Conservation (phyloP, 2,329 filamentous ascomycete genomes). For the Aspergillus hortae region DNA sequence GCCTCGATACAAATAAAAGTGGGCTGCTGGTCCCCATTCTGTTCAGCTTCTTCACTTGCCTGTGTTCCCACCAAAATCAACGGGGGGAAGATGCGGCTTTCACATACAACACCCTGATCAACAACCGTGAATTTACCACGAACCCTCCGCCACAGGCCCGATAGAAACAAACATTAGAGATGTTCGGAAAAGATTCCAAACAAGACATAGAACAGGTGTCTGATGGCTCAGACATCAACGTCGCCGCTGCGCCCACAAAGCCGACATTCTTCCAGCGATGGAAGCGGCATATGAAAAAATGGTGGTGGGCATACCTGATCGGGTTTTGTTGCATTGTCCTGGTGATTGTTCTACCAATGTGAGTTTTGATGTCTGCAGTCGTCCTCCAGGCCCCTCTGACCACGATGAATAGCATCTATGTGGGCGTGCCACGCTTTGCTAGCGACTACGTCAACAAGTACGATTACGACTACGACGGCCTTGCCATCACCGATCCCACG, state of each 20-base stretch:
- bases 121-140: background rate
- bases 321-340: slow-evolving; percentile 17
- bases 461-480: slow-evolving; percentile 17
- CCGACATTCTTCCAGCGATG: slow-evolving; percentile 19
- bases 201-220: slow-evolving; percentile 11
- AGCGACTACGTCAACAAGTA: slow-evolving; percentile 23
- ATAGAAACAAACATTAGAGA: background rate
- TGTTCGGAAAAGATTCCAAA: slow-evolving; percentile 17
- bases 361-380: background rate
- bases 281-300: slow-evolving; percentile 21
- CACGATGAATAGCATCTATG: slow-evolving; percentile 13
- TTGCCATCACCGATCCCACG: slow-evolving; percentile 22
- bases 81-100: too few relatives aligned
- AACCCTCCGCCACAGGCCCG: background rate
- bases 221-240: slow-evolving; percentile 8
- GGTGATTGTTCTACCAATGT: slow-evolving; percentile 20
- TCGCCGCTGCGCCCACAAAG: slow-evolving; percentile 5
- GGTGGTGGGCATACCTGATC: slow-evolving; percentile 26
- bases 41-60: background rate
- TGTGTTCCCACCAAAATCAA: background rate
- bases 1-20: background rate
- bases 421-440: slow-evolving; percentile 22
- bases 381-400: background rate
- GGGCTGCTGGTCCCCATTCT: background rate
- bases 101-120: background rate